Evolutionary conservation across 192 early-diverging fungal species (phyloP).

Genomic region (Phlyctochytrium arcticum): DNA sequence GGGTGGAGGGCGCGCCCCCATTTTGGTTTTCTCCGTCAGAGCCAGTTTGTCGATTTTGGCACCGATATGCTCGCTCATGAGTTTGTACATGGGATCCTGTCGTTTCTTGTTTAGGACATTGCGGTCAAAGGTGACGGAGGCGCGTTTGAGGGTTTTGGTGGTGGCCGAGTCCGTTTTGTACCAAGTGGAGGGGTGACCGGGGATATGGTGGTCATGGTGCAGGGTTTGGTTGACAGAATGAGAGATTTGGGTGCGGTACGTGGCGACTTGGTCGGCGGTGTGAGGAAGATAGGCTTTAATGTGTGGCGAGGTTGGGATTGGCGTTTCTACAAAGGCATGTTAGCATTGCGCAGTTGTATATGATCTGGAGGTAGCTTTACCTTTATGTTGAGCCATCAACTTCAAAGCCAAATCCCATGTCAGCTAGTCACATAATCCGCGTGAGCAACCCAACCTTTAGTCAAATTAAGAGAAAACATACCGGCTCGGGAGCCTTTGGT

Average conservation of each 20-base stretch:
- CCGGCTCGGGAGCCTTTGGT: too few relatives aligned
- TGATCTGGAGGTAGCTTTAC: not conserved
- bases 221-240: not conserved
- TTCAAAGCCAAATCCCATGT: constrained; percentile 1
- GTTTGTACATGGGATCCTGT: constrained; percentile 3
- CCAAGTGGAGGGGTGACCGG: not conserved
- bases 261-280: not conserved
- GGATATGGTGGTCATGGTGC: not conserved
- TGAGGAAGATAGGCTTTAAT: constrained; percentile 8
- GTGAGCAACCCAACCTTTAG: too few relatives aligned
- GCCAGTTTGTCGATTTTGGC: not conserved
- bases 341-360: not conserved
- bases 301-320: constrained; percentile 8
- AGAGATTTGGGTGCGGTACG: not conserved
- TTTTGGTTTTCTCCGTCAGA: not conserved
- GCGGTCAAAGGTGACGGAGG: not conserved
- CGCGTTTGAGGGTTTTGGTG: not conserved
- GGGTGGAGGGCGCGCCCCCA: not conserved
- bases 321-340: not conserved
- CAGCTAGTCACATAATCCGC: too few relatives aligned
- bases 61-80: not conserved
- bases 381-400: constrained; percentile 1
- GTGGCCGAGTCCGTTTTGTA: not conserved
- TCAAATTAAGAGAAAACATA: too few relatives aligned
- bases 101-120: not conserved